These are phyloP conservation scores for Puccinellia tenuiflora DNA, from an alignment of 176 grass and related monocot genomes.

Conservation along the genomic window DNA sequence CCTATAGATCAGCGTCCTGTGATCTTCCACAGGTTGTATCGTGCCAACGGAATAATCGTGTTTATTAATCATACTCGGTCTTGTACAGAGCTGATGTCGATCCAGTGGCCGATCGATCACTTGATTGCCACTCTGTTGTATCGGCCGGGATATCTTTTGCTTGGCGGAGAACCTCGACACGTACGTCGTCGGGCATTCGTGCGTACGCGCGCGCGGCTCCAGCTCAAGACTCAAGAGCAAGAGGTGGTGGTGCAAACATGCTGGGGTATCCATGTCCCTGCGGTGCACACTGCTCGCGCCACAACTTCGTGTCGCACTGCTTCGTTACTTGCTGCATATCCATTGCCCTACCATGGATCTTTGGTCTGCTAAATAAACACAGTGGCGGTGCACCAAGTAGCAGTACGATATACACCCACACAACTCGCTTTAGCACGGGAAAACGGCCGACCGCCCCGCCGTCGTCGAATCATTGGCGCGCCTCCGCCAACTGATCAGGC, in stretches of 20 bases:
- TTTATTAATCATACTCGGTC: neutral
- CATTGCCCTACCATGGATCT: neutral
- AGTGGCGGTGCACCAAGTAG: neutral
- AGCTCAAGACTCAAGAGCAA: no score
- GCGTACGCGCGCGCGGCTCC: neutral
- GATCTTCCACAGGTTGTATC: neutral
- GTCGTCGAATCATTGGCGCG: neutral
- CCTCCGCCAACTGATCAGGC: neutral
- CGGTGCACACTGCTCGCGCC: neutral
- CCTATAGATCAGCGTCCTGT: neutral
- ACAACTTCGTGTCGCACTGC: neutral
- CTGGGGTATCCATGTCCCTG: no score
- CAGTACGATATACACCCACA: no score
- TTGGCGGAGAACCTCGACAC: neutral
- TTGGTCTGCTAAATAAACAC: neutral
- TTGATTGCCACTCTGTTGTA: neutral
- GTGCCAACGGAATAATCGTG: neutral
- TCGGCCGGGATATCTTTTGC: neutral
- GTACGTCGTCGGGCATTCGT: neutral
- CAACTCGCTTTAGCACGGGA: neutral
- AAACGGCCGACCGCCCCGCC: neutral
- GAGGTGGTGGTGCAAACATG: no score
- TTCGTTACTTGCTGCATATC: no score
- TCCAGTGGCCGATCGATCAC: neutral
- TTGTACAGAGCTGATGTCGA: neutral